Evolutionary conservation across 441 rosid genomes (phyloP), one percentile per base, ranked within the genome.

Genomic region (Breynia disticha): DNA sequence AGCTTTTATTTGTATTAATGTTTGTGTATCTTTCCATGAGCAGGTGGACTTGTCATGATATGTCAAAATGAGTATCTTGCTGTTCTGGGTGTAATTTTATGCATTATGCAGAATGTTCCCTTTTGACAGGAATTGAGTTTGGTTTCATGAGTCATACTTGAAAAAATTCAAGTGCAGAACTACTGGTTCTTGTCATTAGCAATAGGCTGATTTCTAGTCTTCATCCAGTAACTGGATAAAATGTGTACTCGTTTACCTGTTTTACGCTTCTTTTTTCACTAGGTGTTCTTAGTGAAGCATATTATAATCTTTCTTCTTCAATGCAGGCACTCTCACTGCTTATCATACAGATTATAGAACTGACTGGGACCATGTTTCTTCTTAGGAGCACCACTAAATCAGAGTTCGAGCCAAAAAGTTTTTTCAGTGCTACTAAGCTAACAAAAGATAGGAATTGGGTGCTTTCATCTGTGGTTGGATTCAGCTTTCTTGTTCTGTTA

Each of bases 321-420:
- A 19, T 61, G 70, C 79, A 89, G 93, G 85, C 76, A 47, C 19
- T 79, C 10, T 89, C 86, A 15, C 68, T 89, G 54, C 70, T 89
- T 18, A 55, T 48, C 22, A 47, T 82, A 49, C 82, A 82, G 59
- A 51, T 60, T 46, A 52, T 78, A 44, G 94, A 89, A 77, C 80
- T 90, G 21, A 8, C 61, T 18, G 79, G 72, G 24, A 61, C 76
- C 56, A 12, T 90, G 43, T 50, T 77, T 41, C 75, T 90, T 16
- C 81, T 90, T 48, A 70, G 52, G 59, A 56, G 19, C 67, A 74
- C 80, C 16, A 60, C 80, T 19, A 75, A 66, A 56, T 79, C 86
- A n/a, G 70, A 78, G 10, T 54, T 21, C 50, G 60, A 67, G 62
- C 69, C 77, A 52, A 37, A 57, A 44, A 61, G 64, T 68, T 59